Conservation (phyloP, 768 basidiomycete species). For the Roridomyces roridus region DNA sequence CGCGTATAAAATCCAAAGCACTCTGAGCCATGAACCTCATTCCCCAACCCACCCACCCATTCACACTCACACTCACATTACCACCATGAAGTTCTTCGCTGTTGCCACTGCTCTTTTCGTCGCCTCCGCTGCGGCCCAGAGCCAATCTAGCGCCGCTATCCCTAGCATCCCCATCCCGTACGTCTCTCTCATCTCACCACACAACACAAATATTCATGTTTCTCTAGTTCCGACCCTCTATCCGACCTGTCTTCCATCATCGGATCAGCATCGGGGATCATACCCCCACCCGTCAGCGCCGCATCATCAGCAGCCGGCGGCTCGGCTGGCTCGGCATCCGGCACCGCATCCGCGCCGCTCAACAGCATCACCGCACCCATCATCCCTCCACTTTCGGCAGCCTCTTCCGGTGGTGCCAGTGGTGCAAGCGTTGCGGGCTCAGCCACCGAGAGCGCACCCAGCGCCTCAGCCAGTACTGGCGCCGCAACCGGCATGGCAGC, state of each 20-base stretch:
- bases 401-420: not conserved
- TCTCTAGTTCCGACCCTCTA: too few species aligned
- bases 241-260: too few species aligned
- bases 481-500: not conserved
- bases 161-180: conserved; percentile 1
- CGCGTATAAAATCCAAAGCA: too few species aligned
- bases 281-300: too few species aligned
- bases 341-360: not conserved
- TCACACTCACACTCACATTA: too few species aligned
- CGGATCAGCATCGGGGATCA: too few species aligned
- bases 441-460: not conserved
- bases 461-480: not conserved
- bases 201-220: not conserved
- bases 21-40: not conserved
- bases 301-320: too few species aligned
- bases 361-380: conserved; percentile 6
- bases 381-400: not conserved
- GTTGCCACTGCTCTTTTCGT: conserved; percentile 1
- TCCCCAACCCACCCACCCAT: not conserved
- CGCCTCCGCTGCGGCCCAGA: not conserved
- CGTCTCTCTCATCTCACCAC: not conserved
- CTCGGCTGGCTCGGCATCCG: not conserved
- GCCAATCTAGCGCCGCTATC: too few species aligned
- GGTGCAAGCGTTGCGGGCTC: not conserved
- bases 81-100: conserved; percentile 1